These are phyloP conservation scores for Chlorella sp. DNA, from an alignment of 139 green algal genomes.

Conservation along the genomic window DNA sequence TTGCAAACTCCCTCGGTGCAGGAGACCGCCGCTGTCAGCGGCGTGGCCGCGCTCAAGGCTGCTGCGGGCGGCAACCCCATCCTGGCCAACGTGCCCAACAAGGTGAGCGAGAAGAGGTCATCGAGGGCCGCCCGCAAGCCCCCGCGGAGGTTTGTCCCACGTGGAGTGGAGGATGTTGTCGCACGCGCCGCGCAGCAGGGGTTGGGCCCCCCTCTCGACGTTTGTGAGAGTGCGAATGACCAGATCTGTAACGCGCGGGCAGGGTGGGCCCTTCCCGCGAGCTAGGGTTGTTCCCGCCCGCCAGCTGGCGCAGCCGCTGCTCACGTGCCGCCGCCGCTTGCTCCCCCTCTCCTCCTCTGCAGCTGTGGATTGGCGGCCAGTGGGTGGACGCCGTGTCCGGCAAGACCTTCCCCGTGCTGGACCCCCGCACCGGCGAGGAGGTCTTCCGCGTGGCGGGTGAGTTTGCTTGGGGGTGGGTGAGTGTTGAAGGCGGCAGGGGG, in stretches of 20 bases:
- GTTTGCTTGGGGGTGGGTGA: not conserved
- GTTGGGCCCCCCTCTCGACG: not conserved
- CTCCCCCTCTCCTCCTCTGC: not conserved
- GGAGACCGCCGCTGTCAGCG: too few relatives aligned
- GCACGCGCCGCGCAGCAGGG: not conserved
- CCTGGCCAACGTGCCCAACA: conserved; percentile 17
- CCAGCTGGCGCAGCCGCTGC: not conserved
- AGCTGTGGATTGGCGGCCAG: conserved; percentile 76
- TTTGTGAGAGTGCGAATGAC: too few relatives aligned
- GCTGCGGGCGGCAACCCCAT: not conserved
- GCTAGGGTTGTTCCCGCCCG: not conserved
- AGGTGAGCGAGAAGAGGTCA: not conserved
- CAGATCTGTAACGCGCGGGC: too few relatives aligned
- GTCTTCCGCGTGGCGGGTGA: conserved; percentile 56
- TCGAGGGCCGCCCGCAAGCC: not conserved
- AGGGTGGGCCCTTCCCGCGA: too few relatives aligned
- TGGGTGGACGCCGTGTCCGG: conserved; percentile 63
- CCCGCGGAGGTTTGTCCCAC: too few relatives aligned
- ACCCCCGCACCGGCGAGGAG: conserved; percentile 69
- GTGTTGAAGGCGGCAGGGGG: not conserved
- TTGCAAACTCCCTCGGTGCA: too few relatives aligned
- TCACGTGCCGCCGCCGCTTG: too few relatives aligned
- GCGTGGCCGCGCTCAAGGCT: too few relatives aligned
- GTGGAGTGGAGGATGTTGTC: too few relatives aligned
- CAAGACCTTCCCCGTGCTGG: conserved; percentile 40